A percentile compares a stretch with the other conserved stretches of the same genome.
Conservation (phyloP, 2,329 filamentous ascomycete species). For the Xylogone sp. region DNA sequence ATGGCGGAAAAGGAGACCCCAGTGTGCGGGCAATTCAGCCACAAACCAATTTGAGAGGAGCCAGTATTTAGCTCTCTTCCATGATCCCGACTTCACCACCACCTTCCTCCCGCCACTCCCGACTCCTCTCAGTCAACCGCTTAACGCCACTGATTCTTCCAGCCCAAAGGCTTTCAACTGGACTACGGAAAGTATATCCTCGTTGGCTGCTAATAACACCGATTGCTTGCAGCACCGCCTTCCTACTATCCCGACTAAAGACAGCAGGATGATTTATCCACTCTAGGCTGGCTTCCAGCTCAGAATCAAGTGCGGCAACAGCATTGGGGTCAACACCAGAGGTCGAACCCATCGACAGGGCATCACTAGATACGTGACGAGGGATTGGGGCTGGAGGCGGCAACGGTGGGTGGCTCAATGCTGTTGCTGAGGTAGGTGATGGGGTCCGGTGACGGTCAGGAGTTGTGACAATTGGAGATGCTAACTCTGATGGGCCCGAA, state of each 20-base stretch:
- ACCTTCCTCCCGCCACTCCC: constrained; percentile 86
- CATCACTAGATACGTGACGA: constrained; percentile 48
- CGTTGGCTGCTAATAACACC: constrained; percentile 94
- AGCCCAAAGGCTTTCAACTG: constrained; percentile 87
- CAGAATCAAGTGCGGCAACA: constrained; percentile 82
- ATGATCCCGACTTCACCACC: constrained; percentile 27
- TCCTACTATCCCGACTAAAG: constrained; percentile 88
- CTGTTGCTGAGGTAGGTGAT: constrained; percentile 37
- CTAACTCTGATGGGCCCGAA: constrained; percentile 10
- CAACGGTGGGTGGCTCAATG: constrained; percentile 21
- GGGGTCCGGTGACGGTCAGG: constrained; percentile 34
- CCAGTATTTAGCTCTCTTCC: constrained; percentile 25
- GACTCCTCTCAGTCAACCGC: constrained; percentile 74
- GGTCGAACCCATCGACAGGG: constrained; percentile 44
- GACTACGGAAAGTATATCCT: constrained; percentile 87
- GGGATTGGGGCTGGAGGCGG: constrained; percentile 34
- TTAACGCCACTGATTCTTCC: constrained; percentile 77
- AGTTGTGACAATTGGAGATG: constrained; percentile 22
- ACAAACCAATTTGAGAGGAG: neutral
- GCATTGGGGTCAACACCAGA: constrained; percentile 81
- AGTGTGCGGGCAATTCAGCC: neutral
- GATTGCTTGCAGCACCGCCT: constrained; percentile 93
- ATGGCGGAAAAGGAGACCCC: no score
- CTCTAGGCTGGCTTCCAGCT: constrained; percentile 85
- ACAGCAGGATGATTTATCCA: constrained; percentile 98